Evolutionary conservation across 2,329 filamentous ascomycete species (phyloP).

Genomic region (Neoarthrinium moseri): DNA sequence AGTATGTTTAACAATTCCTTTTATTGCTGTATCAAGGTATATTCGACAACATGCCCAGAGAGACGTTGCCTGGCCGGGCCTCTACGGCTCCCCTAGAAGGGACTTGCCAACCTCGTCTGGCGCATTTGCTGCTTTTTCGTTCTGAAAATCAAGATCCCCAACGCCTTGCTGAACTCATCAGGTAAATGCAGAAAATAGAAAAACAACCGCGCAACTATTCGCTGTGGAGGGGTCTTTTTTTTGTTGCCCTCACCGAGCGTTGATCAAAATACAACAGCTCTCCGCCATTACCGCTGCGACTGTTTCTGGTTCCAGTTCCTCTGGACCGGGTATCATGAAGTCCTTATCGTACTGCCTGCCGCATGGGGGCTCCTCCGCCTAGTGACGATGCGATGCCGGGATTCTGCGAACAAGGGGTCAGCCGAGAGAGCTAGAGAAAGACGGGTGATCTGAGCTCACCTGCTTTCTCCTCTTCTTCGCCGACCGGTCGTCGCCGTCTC

Average conservation of each 20-base stretch:
- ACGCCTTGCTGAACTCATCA: slow-evolving; percentile 15
- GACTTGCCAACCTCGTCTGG: slow-evolving; percentile 2
- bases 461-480: slow-evolving; percentile 64
- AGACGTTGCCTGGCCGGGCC: neutral
- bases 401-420: slow-evolving; percentile 44
- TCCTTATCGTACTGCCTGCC: slow-evolving; percentile 58
- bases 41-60: slow-evolving; percentile 9
- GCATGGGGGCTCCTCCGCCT: slow-evolving; percentile 40
- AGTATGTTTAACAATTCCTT: slow-evolving; percentile 4
- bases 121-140: slow-evolving; percentile 12
- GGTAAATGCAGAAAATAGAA: slow-evolving; percentile 12
- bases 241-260: neutral
- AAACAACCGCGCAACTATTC: neutral
- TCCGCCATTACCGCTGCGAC: slow-evolving; percentile 13
- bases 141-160: slow-evolving; percentile 11
- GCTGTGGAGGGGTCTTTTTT: neutral
- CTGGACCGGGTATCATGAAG: slow-evolving; percentile 42
- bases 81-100: neutral
- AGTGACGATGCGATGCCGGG: slow-evolving; percentile 42
- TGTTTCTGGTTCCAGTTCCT: slow-evolving; percentile 13
- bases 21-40: slow-evolving; percentile 12
- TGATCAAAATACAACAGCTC: slow-evolving; percentile 17
- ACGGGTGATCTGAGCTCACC: slow-evolving; percentile 41
- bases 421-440: slow-evolving; percentile 30
- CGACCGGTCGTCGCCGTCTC: slow-evolving; percentile 63